Evolutionary conservation across 768 basidiomycete species (phyloP).

Genomic region (Gymnopilus dilepis): DNA sequence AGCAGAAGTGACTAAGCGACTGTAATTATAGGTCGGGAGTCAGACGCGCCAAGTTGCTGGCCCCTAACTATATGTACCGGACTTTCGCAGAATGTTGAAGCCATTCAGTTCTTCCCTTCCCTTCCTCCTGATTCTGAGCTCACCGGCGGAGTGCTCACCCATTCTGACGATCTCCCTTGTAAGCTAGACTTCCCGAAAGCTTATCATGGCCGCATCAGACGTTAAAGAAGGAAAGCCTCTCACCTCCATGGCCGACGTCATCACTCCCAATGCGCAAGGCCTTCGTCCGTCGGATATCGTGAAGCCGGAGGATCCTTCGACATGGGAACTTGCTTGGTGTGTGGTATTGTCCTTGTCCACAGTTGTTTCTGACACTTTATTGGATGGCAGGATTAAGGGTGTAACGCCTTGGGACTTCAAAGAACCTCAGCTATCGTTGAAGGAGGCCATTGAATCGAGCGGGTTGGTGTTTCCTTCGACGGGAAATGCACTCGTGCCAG

Average conservation of each 20-base stretch:
- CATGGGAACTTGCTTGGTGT: slow-evolving; percentile 37
- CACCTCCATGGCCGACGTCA: not conserved
- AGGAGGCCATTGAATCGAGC: slow-evolving; percentile 52
- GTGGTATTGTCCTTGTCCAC: not conserved
- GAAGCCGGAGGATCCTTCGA: slow-evolving; percentile 27
- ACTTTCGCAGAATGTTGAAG: too few relatives aligned
- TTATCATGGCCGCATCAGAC: too few relatives aligned
- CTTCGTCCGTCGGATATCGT: slow-evolving; percentile 23
- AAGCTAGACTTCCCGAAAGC: too few relatives aligned
- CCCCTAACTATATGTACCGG: too few relatives aligned
- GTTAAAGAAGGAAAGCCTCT: not conserved
- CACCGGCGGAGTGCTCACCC: too few relatives aligned
- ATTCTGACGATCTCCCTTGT: too few relatives aligned
- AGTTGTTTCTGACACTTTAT: too few relatives aligned
- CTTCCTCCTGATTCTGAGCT: too few relatives aligned
- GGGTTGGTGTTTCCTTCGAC: slow-evolving; percentile 46
- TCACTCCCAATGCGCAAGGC: not conserved
- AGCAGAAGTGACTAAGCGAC: too few relatives aligned
- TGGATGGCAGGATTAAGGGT: slow-evolving; percentile 13
- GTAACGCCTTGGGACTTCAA: slow-evolving; percentile 71
- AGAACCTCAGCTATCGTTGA: slow-evolving; percentile 57
- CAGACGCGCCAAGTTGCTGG: too few relatives aligned
- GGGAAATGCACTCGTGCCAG: slow-evolving; percentile 38
- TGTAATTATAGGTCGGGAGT: too few relatives aligned
- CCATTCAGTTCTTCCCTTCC: too few relatives aligned